Conservation (phyloP, 139 green algal species). For the Closterium sp. region DNA sequence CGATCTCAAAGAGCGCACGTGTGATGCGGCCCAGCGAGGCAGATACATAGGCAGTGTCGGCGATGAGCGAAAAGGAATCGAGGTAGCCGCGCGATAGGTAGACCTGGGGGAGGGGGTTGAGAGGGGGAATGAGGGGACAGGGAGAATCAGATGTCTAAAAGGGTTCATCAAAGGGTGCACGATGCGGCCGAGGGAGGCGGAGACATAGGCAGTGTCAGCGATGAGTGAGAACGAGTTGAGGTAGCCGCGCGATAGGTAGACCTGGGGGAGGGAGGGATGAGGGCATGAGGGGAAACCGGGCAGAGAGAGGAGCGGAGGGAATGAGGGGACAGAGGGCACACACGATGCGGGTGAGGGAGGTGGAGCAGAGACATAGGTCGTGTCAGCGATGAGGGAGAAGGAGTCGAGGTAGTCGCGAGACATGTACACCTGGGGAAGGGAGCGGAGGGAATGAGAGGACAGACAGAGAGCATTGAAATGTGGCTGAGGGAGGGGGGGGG, state of each 20-base stretch:
- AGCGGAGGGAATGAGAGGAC: too few species aligned
- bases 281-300: too few species aligned
- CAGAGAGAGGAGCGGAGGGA: too few species aligned
- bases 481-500: too few species aligned
- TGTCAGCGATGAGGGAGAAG: constrained; percentile 91
- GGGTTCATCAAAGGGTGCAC: too few species aligned
- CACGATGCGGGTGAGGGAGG: background rate
- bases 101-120: background rate
- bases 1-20: constrained; percentile 93
- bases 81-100: constrained; percentile 79
- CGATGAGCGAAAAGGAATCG: constrained; percentile 90
- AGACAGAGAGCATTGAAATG: too few species aligned
- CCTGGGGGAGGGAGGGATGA: too few species aligned
- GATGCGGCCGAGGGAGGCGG: background rate
- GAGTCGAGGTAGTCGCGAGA: constrained; percentile 73
- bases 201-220: constrained; percentile 48
- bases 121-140: too few species aligned
- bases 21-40: constrained; percentile 84
- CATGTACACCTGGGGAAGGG: constrained; percentile 71
- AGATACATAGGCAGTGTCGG: constrained; percentile 91
- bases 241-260: constrained; percentile 74
- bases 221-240: constrained; percentile 81
- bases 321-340: constrained; percentile 48
- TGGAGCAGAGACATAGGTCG: constrained; percentile 33
- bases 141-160: constrained; percentile 73